These are phyloP conservation scores for Saccharata proteae DNA, from an alignment of 2,329 filamentous ascomycete genomes.

Conservation along the genomic window DNA sequence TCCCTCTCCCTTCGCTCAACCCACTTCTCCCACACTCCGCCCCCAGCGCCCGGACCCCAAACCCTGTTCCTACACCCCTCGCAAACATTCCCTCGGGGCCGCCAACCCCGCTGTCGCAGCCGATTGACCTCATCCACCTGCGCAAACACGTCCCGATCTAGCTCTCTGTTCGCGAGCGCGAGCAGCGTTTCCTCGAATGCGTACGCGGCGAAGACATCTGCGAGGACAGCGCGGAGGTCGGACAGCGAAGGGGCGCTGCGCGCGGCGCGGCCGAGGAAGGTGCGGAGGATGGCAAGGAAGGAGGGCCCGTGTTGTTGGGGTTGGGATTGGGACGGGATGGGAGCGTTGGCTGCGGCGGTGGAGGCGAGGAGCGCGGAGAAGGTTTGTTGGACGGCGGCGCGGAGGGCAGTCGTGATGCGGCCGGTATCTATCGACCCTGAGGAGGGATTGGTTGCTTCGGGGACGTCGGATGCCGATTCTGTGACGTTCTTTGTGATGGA, in stretches of 20 bases:
- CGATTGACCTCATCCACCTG: conserved; percentile 64
- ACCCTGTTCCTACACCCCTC: conserved; percentile 71
- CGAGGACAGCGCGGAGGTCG: conserved; percentile 72
- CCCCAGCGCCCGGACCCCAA: conserved; percentile 80
- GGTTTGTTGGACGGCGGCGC: conserved; percentile 73
- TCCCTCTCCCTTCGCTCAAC: conserved; percentile 45
- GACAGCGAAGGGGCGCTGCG: conserved; percentile 72
- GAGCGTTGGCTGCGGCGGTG: conserved; percentile 33
- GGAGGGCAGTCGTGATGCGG: conserved; percentile 55
- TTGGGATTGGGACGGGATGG: conserved; percentile 18
- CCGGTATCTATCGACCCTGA: conserved; percentile 38
- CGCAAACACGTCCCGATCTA: conserved; percentile 81
- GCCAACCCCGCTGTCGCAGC: conserved; percentile 76
- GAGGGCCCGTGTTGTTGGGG: conserved; percentile 46
- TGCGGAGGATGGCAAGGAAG: conserved; percentile 78
- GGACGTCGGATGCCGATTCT: conserved; percentile 34
- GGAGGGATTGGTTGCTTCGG: conserved; percentile 11
- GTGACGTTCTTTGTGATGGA: conserved; percentile 36
- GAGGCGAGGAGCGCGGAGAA: conserved; percentile 78
- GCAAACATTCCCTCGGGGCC: conserved; percentile 74
- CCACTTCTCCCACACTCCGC: conserved; percentile 69
- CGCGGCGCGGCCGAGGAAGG: conserved; percentile 75
- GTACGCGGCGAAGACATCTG: conserved; percentile 89
- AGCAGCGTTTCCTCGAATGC: conserved; percentile 89
- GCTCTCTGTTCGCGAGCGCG: conserved; percentile 67